phyloP scores from a whole-genome alignment of 306 rosid genomes.

The Sesbania bispinosa region DNA sequence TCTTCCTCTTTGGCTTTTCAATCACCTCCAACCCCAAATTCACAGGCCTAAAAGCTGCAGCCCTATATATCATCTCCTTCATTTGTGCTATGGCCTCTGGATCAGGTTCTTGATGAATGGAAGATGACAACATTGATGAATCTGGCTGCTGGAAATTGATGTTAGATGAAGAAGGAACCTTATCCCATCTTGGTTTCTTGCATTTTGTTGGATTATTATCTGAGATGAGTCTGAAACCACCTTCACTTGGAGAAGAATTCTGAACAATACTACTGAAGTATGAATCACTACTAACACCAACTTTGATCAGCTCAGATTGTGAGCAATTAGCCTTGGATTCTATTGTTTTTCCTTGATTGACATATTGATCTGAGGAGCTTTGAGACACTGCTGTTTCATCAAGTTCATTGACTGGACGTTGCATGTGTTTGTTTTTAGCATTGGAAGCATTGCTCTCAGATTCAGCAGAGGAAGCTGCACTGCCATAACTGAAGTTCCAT shows the following conservation, averaged over 20 bases:
- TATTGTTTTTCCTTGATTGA: not conserved
- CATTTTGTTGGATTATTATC: constrained; percentile 43
- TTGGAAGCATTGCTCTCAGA: constrained; percentile 41
- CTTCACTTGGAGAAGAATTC: constrained; percentile 34
- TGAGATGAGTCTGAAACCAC: constrained; percentile 46
- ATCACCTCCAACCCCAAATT: constrained; percentile 56
- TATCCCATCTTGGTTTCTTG: constrained; percentile 66
- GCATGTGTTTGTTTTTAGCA: constrained; percentile 22
- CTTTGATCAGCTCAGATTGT: constrained; percentile 37
- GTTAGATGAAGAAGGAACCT: constrained; percentile 51
- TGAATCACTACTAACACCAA: constrained; percentile 1
- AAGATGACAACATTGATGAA: constrained; percentile 43
- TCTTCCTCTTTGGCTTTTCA: constrained; percentile 83
- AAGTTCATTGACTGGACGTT: constrained; percentile 18
- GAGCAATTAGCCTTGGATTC: constrained; percentile 14
- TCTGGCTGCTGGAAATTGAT: constrained; percentile 76
- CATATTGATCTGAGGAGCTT: constrained; percentile 29
- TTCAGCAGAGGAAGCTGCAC: constrained; percentile 53
- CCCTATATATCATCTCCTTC: constrained; percentile 93
- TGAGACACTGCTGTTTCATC: constrained; percentile 43
- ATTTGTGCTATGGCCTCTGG: constrained; percentile 87
- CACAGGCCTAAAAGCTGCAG: constrained; percentile 94
- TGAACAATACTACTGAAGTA: constrained; percentile 30
- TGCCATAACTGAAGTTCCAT: constrained; percentile 48
- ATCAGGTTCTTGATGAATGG: constrained; percentile 57